Evolutionary conservation across 2,329 filamentous ascomycete genomes (phyloP), one percentile per base, ranked within the genome.

Genomic region (Coniochaeta sp.): DNA sequence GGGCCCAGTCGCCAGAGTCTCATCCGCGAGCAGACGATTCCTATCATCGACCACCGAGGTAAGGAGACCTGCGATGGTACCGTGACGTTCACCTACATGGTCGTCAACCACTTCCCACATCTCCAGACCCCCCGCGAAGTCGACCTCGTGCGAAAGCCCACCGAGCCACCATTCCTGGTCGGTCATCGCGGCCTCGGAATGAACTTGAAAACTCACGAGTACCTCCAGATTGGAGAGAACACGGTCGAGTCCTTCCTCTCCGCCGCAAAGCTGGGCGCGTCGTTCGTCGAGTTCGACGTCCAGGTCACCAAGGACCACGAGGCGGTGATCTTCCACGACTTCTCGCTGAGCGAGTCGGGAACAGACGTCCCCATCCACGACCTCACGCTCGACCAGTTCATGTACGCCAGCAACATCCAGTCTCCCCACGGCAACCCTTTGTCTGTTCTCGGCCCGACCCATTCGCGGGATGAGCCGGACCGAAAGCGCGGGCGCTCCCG

Each of bases 311-410:
- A 63, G 55, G 71, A 73, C 48, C 57, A 63, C 32, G 58, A 67
- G 10, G 67, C 71, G 2, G 63, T 73, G 10, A 63, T 72, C 14
- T 73, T 68, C 48, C 70, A 73, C 53, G 69, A 73, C 54, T 73
- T 71, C 49, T 65, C 65, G 3, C 53, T 73, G 6, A 72, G 68
- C 53, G 70, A 73, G 52, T 64, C 67, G 5, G 71, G 71, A 2
- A 68, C 68, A 4, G 70, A 74, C 53, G 57, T 66, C 28, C 63
- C 70, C 13, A 62, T 73, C 16, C 67, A 74, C 55, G 64, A 64
- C 48, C 49, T 72, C 14, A 70, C 60, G 7, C 55, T 69, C 6
- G 64, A 68, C 13, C 71, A 73, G 60, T 69, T 67, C 53, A 60
- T 63, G 48, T 54, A 66, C 46, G 58, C 62, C 4, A 62, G 64